Evolutionary conservation across 345 rosid species (phyloP), one percentile per base, ranked within the genome.

Genomic region (Eucalyptus pauciflora): DNA sequence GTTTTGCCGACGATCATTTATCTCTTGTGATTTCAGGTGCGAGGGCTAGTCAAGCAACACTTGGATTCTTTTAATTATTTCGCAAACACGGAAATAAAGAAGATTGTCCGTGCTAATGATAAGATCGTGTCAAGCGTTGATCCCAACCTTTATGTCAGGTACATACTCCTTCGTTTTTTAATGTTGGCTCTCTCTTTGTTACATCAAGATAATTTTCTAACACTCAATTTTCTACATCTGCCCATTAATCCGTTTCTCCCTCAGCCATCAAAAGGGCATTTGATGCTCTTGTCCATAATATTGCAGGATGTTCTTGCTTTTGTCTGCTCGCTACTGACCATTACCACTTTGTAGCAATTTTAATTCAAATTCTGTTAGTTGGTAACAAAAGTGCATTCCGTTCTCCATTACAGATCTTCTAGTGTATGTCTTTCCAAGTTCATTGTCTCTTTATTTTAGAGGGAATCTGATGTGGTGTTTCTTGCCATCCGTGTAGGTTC

Each of bases 21-120:
- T 86, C 11, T 88, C 2, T 90, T 64, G 89, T 52, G 29, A 69
- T 89, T 86, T 16, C 76, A 97, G 99, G 96, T 95, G 71, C 93
- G 98, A 91, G 99, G 99, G 86, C 92, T 96, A 87, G 99, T 97
- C 95, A 97, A 96, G 95, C 98, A 97, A 86, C 99, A 96, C 87
- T 87, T 97, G 89, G 98, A 96, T 92, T 97, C 99, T 1, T 96
- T 96, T 80, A 97, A 96, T 92, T 96, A 96, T 91, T 96, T 97
- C 86, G 92, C 96, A 37, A 93, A 96, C 88, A 91, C 92, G 3
- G 99, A 97, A 31, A 97, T 97, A 17, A 94, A 95, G 91, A 97
- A 96, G 94, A 96, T 97, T 87, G 97, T 96, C 51, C 94, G 95
- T 41, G 99, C 99, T 43, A 97, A 96, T 93, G 92, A 91, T 89